Conservation (phyloP, 352 stramenopile species). For the Globisporangium megalacanthum region DNA sequence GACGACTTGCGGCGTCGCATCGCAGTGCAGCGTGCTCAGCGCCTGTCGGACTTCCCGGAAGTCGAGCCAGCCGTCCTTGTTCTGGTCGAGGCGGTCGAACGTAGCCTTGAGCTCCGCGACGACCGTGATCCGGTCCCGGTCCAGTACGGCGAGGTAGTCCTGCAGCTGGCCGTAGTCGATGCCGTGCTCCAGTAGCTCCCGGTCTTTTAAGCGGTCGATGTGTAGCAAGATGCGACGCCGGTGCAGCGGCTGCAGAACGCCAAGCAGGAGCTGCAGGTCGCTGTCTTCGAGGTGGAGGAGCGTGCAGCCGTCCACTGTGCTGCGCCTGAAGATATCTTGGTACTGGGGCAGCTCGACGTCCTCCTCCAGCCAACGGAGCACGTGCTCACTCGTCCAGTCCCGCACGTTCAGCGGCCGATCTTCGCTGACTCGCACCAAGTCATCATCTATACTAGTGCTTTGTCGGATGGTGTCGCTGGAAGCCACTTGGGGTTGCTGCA, state of each 20-base stretch:
- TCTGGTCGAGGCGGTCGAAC: constrained; percentile 60
- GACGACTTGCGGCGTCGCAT: constrained; percentile 26
- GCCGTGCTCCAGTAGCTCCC: constrained; percentile 48
- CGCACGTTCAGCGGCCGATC: constrained; percentile 23
- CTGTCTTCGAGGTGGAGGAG: constrained; percentile 45
- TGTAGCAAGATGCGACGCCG: constrained; percentile 43
- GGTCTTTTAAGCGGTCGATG: constrained; percentile 58
- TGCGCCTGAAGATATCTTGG: constrained; percentile 34
- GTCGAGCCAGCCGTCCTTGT: constrained; percentile 56
- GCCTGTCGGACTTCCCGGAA: constrained; percentile 41
- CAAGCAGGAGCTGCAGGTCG: constrained; percentile 61
- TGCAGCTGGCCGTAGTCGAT: constrained; percentile 65
- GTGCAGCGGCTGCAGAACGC: constrained; percentile 54
- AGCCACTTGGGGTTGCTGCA: background rate
- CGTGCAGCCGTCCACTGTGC: constrained; percentile 61
- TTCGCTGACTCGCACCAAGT: background rate
- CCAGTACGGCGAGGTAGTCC: constrained; percentile 70
- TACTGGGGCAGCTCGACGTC: constrained; percentile 56
- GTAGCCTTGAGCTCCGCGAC: constrained; percentile 61
- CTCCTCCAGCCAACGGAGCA: constrained; percentile 40
- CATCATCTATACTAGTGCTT: constrained; percentile 4
- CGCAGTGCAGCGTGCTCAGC: constrained; percentile 27
- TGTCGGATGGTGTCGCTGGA: background rate
- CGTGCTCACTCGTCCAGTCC: constrained; percentile 52
- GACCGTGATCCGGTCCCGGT: constrained; percentile 56